Percentiles rank a stretch among this genome's conserved stretches.
phyloP scores from a whole-genome alignment of 257 asterid genomes.

The Nicotiana undulata region DNA sequence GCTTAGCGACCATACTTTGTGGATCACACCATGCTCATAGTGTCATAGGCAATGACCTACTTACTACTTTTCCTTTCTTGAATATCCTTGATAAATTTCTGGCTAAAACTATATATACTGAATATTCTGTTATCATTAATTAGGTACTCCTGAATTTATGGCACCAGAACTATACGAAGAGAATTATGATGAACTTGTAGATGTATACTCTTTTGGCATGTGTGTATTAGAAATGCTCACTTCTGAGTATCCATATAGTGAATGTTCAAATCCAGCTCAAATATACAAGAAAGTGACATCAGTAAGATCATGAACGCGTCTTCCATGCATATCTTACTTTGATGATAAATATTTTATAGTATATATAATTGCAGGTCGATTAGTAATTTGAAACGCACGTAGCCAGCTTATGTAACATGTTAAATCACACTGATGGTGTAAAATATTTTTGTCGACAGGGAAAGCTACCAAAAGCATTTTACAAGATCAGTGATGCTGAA shows the following conservation, averaged over 20 bases:
- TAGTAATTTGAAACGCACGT: background rate
- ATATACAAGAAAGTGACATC: slow-evolving; percentile 89
- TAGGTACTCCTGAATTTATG: slow-evolving; percentile 89
- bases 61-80: background rate
- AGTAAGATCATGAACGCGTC: slow-evolving; percentile 24
- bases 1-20: slow-evolving; percentile 58
- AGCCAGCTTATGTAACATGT: background rate
- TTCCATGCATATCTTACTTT: background rate
- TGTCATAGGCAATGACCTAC: slow-evolving; percentile 45
- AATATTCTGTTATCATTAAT: slow-evolving; percentile 12
- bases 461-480: slow-evolving; percentile 52
- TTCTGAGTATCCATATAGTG: slow-evolving; percentile 65
- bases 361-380: background rate
- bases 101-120: background rate
- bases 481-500: slow-evolving; percentile 44
- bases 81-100: background rate
- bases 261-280: slow-evolving; percentile 86
- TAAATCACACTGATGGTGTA: background rate
- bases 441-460: slow-evolving; percentile 29
- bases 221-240: slow-evolving; percentile 80
- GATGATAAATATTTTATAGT: background rate
- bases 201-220: slow-evolving; percentile 81
- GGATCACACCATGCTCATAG: slow-evolving; percentile 72
- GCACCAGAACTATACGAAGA: slow-evolving; percentile 84
- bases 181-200: slow-evolving; percentile 71